Percentiles rank a stretch among this genome's conserved stretches.
Evolutionary conservation across 2,329 filamentous ascomycete genomes (phyloP).

Genomic region (Fusarium pseudograminearum): DNA sequence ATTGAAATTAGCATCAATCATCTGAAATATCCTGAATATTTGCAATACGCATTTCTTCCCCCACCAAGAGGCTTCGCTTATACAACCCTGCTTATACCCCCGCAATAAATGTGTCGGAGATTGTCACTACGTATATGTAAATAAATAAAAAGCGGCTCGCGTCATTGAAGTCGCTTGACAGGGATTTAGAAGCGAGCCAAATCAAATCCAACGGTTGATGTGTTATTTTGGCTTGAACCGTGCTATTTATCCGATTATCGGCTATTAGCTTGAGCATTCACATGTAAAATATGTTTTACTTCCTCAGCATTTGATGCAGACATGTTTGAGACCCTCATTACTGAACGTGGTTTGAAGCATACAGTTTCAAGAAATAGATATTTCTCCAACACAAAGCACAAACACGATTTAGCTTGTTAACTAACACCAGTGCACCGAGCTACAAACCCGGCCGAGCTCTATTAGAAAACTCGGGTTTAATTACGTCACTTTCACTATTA

Average conservation of each 20-base stretch:
- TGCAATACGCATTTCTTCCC: slow-evolving; percentile 14
- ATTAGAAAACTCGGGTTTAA: not conserved
- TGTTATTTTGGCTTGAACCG: not conserved
- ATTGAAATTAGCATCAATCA: slow-evolving; percentile 5
- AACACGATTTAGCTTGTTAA: not conserved
- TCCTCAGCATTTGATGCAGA: not conserved
- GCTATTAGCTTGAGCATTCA: not conserved
- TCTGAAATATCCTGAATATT: not conserved
- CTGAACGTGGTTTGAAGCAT: not conserved
- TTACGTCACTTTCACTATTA: not conserved
- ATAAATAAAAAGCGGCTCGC: slow-evolving; percentile 18
- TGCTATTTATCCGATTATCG: not conserved
- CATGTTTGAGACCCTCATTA: not conserved
- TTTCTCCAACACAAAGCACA: not conserved
- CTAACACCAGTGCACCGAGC: not conserved
- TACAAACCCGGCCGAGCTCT: not conserved
- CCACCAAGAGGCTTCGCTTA: slow-evolving; percentile 10
- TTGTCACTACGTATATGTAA: slow-evolving; percentile 2
- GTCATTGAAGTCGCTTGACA: slow-evolving; percentile 25
- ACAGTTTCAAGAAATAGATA: not conserved
- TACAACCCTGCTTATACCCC: slow-evolving; percentile 14
- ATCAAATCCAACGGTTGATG: not conserved
- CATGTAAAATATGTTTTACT: not conserved
- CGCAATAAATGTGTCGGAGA: slow-evolving; percentile 19
- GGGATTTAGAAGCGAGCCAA: slow-evolving; percentile 4